phyloP scores from a whole-genome alignment of 768 basidiomycete species.

The Naganishia kalamii region DNA sequence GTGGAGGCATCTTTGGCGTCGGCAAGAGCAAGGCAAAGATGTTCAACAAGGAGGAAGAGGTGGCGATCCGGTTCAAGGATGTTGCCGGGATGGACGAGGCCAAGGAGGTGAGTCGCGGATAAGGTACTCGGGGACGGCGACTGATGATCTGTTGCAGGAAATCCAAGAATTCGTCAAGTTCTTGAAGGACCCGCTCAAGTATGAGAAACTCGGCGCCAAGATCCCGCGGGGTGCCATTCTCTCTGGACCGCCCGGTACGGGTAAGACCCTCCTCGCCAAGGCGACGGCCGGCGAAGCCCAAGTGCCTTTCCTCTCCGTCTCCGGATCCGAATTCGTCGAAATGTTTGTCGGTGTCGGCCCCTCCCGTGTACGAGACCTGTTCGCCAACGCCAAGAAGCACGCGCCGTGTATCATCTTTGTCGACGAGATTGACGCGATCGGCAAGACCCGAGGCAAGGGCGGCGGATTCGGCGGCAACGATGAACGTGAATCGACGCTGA shows the following conservation, averaged over 20 bases:
- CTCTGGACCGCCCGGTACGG: conserved; percentile 70
- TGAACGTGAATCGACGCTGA: conserved; percentile 93
- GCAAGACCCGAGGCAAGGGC: conserved; percentile 76
- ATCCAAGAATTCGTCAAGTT: conserved; percentile 99
- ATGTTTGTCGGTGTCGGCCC: conserved; percentile 99
- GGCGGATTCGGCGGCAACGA: conserved; percentile 88
- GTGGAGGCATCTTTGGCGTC: conserved; percentile 91
- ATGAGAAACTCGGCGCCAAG: conserved; percentile 94
- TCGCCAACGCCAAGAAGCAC: conserved; percentile 93
- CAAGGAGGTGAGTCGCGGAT: conserved; percentile 57
- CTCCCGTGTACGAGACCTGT: conserved; percentile 91
- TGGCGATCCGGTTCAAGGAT: conserved; percentile 88
- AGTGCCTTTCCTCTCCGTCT: conserved; percentile 96
- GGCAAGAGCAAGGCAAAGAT: conserved; percentile 90
- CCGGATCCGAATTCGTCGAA: conserved; percentile 98
- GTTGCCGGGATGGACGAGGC: conserved; percentile 99
- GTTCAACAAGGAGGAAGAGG: conserved; percentile 94
- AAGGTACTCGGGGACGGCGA: not conserved
- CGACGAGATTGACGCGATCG: conserved; percentile 99
- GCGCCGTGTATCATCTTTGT: conserved; percentile 98
- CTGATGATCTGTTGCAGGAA: conserved; percentile 50
- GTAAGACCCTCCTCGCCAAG: conserved; percentile 95
- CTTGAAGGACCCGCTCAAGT: conserved; percentile 87
- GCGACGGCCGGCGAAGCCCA: conserved; percentile 97
- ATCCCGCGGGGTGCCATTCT: conserved; percentile 54